A percentile compares a stretch with the other conserved stretches of the same genome.
These are phyloP conservation scores for Heliamphora exappendiculata DNA, from an alignment of 148 eudicot genomes.

Conservation along the genomic window DNA sequence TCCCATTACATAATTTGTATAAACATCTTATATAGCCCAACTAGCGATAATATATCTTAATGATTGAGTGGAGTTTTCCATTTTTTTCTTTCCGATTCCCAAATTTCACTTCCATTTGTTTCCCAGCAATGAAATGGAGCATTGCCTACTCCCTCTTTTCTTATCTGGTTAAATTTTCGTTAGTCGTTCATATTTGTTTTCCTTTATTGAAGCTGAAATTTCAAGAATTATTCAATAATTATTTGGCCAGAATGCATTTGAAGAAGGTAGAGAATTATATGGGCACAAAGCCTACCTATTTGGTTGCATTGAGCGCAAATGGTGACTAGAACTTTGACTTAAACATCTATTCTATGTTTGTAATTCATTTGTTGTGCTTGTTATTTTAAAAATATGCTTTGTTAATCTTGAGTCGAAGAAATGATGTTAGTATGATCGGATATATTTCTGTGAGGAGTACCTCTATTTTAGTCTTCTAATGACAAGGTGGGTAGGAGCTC, in stretches of 20 bases:
- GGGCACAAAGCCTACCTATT: conserved; percentile 75
- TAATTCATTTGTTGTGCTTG: neutral
- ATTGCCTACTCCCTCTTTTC: no score
- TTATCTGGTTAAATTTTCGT: no score
- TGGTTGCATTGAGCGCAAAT: conserved; percentile 92
- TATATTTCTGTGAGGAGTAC: neutral
- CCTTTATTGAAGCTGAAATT: no score
- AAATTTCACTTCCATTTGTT: no score
- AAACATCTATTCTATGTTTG: neutral
- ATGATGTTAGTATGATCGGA: neutral
- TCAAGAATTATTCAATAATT: no score
- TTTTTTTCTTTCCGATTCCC: neutral
- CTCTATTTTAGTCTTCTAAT: neutral
- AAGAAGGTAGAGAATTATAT: conserved; percentile 82
- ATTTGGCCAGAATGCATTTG: conserved; percentile 71
- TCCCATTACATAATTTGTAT: neutral
- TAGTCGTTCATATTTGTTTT: no score
- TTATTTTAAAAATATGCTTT: neutral
- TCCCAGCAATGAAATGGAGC: no score
- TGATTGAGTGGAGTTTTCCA: no score
- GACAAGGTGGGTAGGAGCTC: neutral
- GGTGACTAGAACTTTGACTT: neutral
- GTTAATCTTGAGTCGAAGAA: neutral
- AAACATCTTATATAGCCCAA: no score
- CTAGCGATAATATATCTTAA: no score